These are phyloP conservation scores for Colletotrichum sp. DNA, from an alignment of 2,329 filamentous ascomycete genomes.

Conservation along the genomic window DNA sequence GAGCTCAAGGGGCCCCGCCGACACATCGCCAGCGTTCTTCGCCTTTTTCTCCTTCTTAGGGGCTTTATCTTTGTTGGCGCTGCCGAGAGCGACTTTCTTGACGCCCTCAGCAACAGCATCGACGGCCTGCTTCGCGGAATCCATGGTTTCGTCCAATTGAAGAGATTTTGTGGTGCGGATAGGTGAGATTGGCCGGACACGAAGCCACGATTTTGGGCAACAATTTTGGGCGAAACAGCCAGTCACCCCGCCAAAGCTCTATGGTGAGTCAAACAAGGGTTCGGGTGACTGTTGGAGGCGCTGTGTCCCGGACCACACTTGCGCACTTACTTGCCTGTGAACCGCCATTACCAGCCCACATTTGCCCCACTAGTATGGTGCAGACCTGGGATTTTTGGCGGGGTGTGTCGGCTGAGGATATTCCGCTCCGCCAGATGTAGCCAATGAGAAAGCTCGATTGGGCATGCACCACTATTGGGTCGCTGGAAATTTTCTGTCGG, in stretches of 20 bases:
- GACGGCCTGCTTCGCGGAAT: slow-evolving; percentile 52
- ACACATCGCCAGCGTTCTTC: slow-evolving; percentile 36
- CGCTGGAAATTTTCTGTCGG: slow-evolving; percentile 23
- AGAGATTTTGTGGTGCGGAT: background rate
- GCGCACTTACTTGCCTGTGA: background rate
- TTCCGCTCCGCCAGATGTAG: slow-evolving; percentile 1
- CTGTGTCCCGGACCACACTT: background rate
- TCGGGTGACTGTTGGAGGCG: background rate
- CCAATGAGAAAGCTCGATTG: slow-evolving; percentile 17
- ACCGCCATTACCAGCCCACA: background rate
- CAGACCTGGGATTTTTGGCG: background rate
- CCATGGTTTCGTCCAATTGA: slow-evolving; percentile 40
- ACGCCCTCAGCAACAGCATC: slow-evolving; percentile 59
- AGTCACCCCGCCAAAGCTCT: slow-evolving; percentile 22
- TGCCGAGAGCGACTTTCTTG: slow-evolving; percentile 65
- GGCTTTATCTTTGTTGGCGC: slow-evolving; percentile 43
- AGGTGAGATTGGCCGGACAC: background rate
- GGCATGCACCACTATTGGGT: slow-evolving; percentile 15
- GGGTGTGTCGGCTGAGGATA: background rate
- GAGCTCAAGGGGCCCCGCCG: slow-evolving; percentile 51
- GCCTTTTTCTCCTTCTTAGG: slow-evolving; percentile 60
- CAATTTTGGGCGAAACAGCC: slow-evolving; percentile 15
- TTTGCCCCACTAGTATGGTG: background rate
- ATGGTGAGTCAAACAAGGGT: slow-evolving; percentile 19
- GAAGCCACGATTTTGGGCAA: background rate